These are phyloP conservation scores for Dendrobium huoshanense DNA, from an alignment of 106 monocot species.

Conservation along the genomic window DNA sequence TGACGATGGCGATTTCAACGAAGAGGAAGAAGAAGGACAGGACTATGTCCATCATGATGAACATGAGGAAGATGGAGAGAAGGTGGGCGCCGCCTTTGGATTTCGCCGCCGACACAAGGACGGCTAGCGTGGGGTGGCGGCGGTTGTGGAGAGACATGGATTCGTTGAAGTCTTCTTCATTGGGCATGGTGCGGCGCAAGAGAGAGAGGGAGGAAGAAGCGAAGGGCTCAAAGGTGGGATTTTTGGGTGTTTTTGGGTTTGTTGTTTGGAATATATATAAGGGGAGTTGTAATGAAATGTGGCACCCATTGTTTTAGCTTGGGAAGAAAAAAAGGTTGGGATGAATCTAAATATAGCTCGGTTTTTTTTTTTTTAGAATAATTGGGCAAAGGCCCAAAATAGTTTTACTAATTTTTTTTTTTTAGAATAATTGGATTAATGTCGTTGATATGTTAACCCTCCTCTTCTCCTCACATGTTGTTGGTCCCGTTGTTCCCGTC, in stretches of 20 bases:
- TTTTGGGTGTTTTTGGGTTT: too few relatives aligned
- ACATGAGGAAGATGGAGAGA: slow-evolving; percentile 52
- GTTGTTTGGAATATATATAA: background rate
- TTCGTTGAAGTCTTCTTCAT: background rate
- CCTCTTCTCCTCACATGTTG: too few relatives aligned
- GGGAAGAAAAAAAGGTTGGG: too few relatives aligned
- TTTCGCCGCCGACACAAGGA: slow-evolving; percentile 15
- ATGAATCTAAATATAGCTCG: too few relatives aligned
- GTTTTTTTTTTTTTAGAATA: too few relatives aligned
- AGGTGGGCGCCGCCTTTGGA: slow-evolving; percentile 42
- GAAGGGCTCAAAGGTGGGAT: too few relatives aligned
- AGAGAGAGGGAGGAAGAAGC: background rate
- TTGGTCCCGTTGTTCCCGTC: too few relatives aligned
- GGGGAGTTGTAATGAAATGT: too few relatives aligned
- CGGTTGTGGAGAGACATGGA: slow-evolving; percentile 8
- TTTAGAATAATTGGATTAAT: too few relatives aligned
- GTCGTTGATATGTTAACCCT: too few relatives aligned
- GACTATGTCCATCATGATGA: slow-evolving; percentile 49
- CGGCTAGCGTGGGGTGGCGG: background rate
- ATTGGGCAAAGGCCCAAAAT: too few relatives aligned
- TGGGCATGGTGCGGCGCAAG: slow-evolving; percentile 6
- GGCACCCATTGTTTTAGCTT: background rate
- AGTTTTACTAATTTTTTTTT: too few relatives aligned
- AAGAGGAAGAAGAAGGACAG: slow-evolving; percentile 84
- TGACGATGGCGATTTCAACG: slow-evolving; percentile 58